These are phyloP conservation scores for Pythium insidiosum DNA, from an alignment of 352 stramenopile species.

Conservation along the genomic window DNA sequence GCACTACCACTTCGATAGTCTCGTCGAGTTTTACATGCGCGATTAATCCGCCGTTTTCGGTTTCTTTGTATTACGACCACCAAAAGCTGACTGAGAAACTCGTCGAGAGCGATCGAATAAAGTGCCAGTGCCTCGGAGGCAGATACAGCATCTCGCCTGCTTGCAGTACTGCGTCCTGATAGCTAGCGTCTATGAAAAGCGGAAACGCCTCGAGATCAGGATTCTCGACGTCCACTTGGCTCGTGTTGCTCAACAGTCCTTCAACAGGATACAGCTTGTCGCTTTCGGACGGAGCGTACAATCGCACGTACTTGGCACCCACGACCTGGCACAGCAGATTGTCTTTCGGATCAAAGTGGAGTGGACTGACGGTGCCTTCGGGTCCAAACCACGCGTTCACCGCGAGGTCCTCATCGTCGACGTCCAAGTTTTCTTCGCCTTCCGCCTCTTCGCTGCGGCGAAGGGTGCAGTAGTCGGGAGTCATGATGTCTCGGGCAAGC, in stretches of 20 bases:
- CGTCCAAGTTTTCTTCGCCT: constrained; percentile 24
- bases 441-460: constrained; percentile 25
- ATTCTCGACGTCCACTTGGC: constrained; percentile 57
- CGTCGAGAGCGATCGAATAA: constrained; percentile 64
- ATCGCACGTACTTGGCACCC: constrained; percentile 70
- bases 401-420: constrained; percentile 52
- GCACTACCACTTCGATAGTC: constrained; percentile 71
- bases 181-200: constrained; percentile 32
- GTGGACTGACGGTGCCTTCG: constrained; percentile 63
- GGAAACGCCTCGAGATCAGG: constrained; percentile 45
- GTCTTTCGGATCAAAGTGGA: constrained; percentile 88
- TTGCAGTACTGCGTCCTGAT: constrained; percentile 60
- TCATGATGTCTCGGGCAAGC: constrained; percentile 74
- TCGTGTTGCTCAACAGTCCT: constrained; percentile 81
- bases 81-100: constrained; percentile 85
- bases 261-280: constrained; percentile 76
- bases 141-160: constrained; percentile 86
- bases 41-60: background rate
- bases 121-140: constrained; percentile 85
- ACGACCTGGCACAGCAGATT: constrained; percentile 87
- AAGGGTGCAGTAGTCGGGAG: constrained; percentile 85
- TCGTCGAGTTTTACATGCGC: constrained; percentile 71
- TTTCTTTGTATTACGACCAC: constrained; percentile 27
- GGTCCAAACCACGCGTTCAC: constrained; percentile 88
- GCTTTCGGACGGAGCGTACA: constrained; percentile 69